A percentile compares a stretch with the other conserved stretches of the same genome.
Conservation (phyloP, 306 rosid species). For the Inga leiocalycina region DNA sequence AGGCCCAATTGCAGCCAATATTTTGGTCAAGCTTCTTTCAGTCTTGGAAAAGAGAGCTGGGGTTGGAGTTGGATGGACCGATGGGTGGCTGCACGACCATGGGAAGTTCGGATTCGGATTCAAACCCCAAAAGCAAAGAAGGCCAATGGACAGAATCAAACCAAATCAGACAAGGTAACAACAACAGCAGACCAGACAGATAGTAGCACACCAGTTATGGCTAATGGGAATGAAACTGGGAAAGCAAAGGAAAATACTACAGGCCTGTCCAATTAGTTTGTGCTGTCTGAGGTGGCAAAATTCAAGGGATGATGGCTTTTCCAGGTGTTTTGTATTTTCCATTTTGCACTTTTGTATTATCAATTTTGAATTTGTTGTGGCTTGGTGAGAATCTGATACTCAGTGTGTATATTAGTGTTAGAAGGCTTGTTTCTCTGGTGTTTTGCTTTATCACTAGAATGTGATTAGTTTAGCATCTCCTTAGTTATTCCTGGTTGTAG, state of each 20-base stretch:
- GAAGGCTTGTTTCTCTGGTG: slow-evolving; percentile 20
- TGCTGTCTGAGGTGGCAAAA: slow-evolving; percentile 11
- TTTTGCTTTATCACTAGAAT: not conserved
- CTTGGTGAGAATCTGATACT: slow-evolving; percentile 36
- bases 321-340: not conserved
- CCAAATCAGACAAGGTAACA: slow-evolving; percentile 34
- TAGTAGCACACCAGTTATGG: slow-evolving; percentile 38
- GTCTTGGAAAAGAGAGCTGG: slow-evolving; percentile 71
- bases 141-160: slow-evolving; percentile 41
- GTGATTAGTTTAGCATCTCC: not conserved
- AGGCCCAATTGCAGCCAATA: slow-evolving; percentile 76
- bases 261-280: slow-evolving; percentile 28
- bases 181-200: slow-evolving; percentile 28
- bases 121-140: slow-evolving; percentile 53
- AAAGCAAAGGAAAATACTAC: slow-evolving; percentile 51
- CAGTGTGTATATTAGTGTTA: slow-evolving; percentile 22
- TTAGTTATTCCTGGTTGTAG: not conserved
- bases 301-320: slow-evolving; percentile 25
- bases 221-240: slow-evolving; percentile 52
- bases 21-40: slow-evolving; percentile 64
- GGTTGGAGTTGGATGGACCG: slow-evolving; percentile 94
- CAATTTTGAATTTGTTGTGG: slow-evolving; percentile 19
- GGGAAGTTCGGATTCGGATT: slow-evolving; percentile 62
- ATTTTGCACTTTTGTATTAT: slow-evolving; percentile 2
- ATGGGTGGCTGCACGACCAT: slow-evolving; percentile 90